A percentile compares a stretch with the other conserved stretches of the same genome.
These are phyloP conservation scores for Diplodia sapinea DNA, from an alignment of 2,329 filamentous ascomycete genomes.

Conservation along the genomic window DNA sequence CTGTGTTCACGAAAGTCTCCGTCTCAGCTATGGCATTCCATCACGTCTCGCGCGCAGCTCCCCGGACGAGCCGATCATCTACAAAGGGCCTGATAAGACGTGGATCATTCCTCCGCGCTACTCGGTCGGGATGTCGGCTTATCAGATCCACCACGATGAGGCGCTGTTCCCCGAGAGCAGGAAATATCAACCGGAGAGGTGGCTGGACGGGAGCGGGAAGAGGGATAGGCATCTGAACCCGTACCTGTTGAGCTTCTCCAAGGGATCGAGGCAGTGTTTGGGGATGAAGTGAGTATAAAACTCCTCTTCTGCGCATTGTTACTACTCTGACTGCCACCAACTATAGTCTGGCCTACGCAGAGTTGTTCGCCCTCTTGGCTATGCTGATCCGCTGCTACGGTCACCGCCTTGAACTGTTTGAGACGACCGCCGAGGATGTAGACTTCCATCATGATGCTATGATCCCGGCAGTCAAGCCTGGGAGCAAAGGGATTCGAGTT, in stretches of 20 bases:
- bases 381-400: slow-evolving; percentile 31
- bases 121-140: slow-evolving; percentile 30
- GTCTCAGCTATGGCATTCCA: slow-evolving; percentile 30
- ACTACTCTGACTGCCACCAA: not conserved
- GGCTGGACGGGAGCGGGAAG: slow-evolving; percentile 38
- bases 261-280: slow-evolving; percentile 42
- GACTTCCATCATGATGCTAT: slow-evolving; percentile 49
- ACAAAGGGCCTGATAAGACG: not conserved
- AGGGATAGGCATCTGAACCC: slow-evolving; percentile 34
- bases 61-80: slow-evolving; percentile 31
- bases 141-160: slow-evolving; percentile 41
- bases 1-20: slow-evolving; percentile 34
- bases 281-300: slow-evolving; percentile 40
- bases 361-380: slow-evolving; percentile 33
- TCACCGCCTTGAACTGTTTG: slow-evolving; percentile 29
- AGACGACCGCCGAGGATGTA: slow-evolving; percentile 41
- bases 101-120: slow-evolving; percentile 31
- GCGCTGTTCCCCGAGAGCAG: slow-evolving; percentile 41
- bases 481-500: slow-evolving; percentile 46
- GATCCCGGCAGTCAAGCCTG: slow-evolving; percentile 42
- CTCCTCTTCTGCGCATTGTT: not conserved
- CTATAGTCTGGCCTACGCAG: slow-evolving; percentile 28
- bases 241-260: slow-evolving; percentile 42
- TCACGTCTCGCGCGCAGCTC: slow-evolving; percentile 34
- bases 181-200: slow-evolving; percentile 42